These are phyloP conservation scores for Nemania sp. DNA, from an alignment of 2,329 filamentous ascomycete genomes.

Conservation along the genomic window DNA sequence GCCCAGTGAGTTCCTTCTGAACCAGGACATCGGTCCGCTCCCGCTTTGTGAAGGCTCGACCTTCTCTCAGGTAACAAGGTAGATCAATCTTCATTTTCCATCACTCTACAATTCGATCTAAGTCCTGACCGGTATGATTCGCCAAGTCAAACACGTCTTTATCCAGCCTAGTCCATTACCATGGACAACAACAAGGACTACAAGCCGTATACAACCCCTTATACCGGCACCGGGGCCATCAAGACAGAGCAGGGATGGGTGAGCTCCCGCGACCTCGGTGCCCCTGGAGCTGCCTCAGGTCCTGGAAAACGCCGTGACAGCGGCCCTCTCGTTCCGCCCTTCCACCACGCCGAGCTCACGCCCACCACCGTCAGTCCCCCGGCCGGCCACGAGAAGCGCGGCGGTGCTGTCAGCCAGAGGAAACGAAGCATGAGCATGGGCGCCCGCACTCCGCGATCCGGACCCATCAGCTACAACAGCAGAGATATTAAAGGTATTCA, in stretches of 20 bases:
- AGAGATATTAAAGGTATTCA: conserved; percentile 46
- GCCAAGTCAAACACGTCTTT: not conserved
- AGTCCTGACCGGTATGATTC: not conserved
- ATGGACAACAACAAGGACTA: conserved; percentile 22
- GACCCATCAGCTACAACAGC: conserved; percentile 49
- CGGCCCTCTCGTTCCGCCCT: conserved; percentile 14
- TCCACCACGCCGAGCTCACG: conserved; percentile 20
- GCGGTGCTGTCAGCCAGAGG: not conserved
- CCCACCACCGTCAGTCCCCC: conserved; percentile 17
- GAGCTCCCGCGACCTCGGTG: conserved; percentile 26
- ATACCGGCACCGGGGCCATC: conserved; percentile 32
- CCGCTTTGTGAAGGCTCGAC: too few relatives aligned
- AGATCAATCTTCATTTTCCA: too few relatives aligned
- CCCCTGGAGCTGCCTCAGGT: conserved; percentile 17
- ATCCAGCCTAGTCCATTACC: not conserved
- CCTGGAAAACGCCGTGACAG: conserved; percentile 23
- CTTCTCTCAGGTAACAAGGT: too few relatives aligned
- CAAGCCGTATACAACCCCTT: conserved; percentile 36
- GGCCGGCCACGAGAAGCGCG: not conserved
- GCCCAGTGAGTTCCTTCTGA: too few relatives aligned
- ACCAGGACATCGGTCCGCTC: too few relatives aligned
- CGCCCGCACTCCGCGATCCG: conserved; percentile 37
- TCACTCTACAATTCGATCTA: not conserved
- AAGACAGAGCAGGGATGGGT: conserved; percentile 28
- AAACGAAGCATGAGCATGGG: conserved; percentile 7